A percentile compares a stretch with the other conserved stretches of the same genome.
These are phyloP conservation scores for Rusavskia elegans DNA, from an alignment of 495 filamentous ascomycete genomes.

Conservation along the genomic window DNA sequence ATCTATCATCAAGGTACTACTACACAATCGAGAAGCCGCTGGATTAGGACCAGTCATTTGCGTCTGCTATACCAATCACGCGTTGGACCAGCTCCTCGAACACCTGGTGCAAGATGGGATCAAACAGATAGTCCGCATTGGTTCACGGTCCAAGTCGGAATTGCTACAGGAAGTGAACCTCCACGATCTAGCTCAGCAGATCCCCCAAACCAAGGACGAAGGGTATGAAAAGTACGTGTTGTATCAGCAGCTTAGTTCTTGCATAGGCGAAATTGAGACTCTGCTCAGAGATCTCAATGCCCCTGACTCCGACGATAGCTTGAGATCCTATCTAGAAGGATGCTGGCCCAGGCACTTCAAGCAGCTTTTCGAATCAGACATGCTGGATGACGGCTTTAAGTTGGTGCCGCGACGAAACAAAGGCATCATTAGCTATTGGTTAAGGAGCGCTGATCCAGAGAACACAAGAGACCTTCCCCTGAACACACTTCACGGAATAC, in stretches of 20 bases:
- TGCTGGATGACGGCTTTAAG: too few relatives aligned
- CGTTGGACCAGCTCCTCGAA: constrained; percentile 57
- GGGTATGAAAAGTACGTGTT: constrained; percentile 5
- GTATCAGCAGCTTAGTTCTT: too few relatives aligned
- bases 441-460: not conserved
- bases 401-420: too few relatives aligned
- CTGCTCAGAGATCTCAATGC: too few relatives aligned
- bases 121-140: constrained; percentile 52
- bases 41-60: constrained; percentile 44
- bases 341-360: too few relatives aligned
- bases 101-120: constrained; percentile 39
- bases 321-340: too few relatives aligned
- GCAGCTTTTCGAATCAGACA: too few relatives aligned
- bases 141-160: constrained; percentile 47
- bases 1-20: constrained; percentile 41
- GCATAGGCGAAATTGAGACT: too few relatives aligned
- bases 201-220: not conserved
- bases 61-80: constrained; percentile 58
- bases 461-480: too few relatives aligned
- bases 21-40: constrained; percentile 36
- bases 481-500: too few relatives aligned
- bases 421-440: not conserved
- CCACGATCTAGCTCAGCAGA: constrained; percentile 3
- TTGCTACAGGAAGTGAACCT: constrained; percentile 13
- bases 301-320: too few relatives aligned